Evolutionary conservation across 2,329 filamentous ascomycete genomes (phyloP), one percentile per base, ranked within the genome.

Genomic region (Aphanoascus verrucosus): DNA sequence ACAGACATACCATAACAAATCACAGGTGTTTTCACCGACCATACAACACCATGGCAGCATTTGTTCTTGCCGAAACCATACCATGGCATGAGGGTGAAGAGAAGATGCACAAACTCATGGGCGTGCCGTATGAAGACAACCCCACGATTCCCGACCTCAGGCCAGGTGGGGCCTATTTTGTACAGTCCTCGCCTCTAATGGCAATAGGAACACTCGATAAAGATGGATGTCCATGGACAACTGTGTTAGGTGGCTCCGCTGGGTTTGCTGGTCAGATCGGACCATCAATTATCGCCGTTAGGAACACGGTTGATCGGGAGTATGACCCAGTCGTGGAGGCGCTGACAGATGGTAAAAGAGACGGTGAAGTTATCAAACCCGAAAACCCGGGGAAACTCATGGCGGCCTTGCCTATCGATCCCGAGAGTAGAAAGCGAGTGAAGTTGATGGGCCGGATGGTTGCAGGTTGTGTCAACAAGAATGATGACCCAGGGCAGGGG

Each of bases 391-490:
- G 63, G 12, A 67, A 75, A 49, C 73, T 88, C 67, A 72, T 88
- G 34, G 75, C 82, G 20, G 84, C 77, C 0, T 62, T 86, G 45
- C 74, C 77, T 0, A 78, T 85, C 50, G 77, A 89, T 60, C 68
- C 88, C 1, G 79, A 82, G 62, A 81, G 75, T 8, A 73, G 86
- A 57, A 84, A 83, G 58, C 73, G 88, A 37, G 80, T 89, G 38
- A 94, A 94, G 71, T 66, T 93, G 5, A 81, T 77, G 19, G 88
- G 88, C 0, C 74, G 74, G 35, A 81, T 89, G 76, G 65, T 86
- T 15, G 83, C 81, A 2, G 86, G 83, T 0, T 75, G 78, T 2
- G 65, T 84, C 2, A 69, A 67, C 5, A 48, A 34, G 17, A 60
- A 66, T 11, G 55, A 59, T 34, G 55, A 59, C 32, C 49, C 55